Evolutionary conservation across 176 grass and related monocot genomes (phyloP).

Genomic region (Ampelocalamus luodianensis): DNA sequence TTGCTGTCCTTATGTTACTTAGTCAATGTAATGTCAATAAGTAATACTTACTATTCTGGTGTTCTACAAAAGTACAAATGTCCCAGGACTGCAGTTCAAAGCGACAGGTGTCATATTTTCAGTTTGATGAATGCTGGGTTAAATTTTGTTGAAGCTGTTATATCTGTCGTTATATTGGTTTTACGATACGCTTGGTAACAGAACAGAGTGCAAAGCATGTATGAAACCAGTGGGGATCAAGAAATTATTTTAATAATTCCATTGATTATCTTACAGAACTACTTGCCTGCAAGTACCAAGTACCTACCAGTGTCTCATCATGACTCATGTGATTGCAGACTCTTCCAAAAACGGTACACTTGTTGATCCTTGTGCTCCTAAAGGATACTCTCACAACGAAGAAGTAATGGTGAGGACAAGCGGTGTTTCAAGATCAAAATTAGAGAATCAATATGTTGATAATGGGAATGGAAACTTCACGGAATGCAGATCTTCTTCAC

Average conservation of each 20-base stretch:
- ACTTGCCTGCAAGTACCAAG: not conserved
- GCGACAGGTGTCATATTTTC: not conserved
- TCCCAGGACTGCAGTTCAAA: slow-evolving; percentile 14
- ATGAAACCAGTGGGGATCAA: not conserved
- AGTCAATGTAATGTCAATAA: slow-evolving; percentile 17
- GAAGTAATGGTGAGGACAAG: slow-evolving; percentile 35
- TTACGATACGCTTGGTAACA: not conserved
- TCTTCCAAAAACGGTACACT: slow-evolving; percentile 43
- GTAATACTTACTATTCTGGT: slow-evolving; percentile 2
- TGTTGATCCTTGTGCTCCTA: slow-evolving; percentile 84
- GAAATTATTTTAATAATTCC: slow-evolving; percentile 17
- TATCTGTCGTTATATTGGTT: not conserved
- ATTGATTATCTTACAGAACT: slow-evolving; percentile 4
- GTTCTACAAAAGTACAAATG: not conserved
- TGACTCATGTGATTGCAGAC: slow-evolving; percentile 14
- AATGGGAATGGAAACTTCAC: slow-evolving; percentile 68
- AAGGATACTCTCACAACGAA: slow-evolving; percentile 59
- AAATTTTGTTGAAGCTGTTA: not conserved
- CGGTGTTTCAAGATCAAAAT: slow-evolving; percentile 38
- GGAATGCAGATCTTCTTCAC: slow-evolving; percentile 58
- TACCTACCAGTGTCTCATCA: not conserved
- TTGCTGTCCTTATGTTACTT: not conserved
- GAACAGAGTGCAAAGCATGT: not conserved
- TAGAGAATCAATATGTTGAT: slow-evolving; percentile 51
- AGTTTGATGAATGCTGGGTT: slow-evolving; percentile 6